Evolutionary conservation across 1,284 basidiomycete species (phyloP).

Genomic region (Ustilago nuda): DNA sequence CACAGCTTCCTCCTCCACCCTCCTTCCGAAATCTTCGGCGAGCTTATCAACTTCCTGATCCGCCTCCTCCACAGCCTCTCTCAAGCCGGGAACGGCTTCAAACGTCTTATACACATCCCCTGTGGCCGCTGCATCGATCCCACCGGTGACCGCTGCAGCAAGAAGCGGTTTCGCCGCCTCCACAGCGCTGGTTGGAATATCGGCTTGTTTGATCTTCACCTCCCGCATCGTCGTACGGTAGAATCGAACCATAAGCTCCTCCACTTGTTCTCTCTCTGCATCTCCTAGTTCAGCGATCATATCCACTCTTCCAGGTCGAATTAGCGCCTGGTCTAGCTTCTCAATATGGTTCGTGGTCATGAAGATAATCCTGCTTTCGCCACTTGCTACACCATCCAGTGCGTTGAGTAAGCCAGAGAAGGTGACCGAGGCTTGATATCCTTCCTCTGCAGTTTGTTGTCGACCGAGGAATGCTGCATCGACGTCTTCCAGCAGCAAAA

Average conservation of each 20-base stretch:
- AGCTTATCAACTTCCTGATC: conserved; percentile 35
- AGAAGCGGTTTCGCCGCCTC: conserved; percentile 32
- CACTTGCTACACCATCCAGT: conserved; percentile 95
- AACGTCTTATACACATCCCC: conserved; percentile 26
- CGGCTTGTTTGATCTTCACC: conserved; percentile 25
- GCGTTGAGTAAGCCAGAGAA: conserved; percentile 98
- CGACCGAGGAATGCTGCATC: conserved; percentile 88
- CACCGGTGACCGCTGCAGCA: conserved; percentile 15
- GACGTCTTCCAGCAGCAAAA: conserved; percentile 94
- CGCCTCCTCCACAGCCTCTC: conserved; percentile 24
- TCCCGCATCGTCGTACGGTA: conserved; percentile 72
- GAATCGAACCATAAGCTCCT: conserved; percentile 84
- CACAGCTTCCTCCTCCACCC: conserved; percentile 41
- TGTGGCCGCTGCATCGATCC: conserved; percentile 5
- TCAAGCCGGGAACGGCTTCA: conserved; percentile 25
- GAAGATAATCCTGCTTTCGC: conserved; percentile 91
- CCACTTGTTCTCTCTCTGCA: conserved; percentile 84
- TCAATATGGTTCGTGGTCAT: conserved; percentile 97
- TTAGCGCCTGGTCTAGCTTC: conserved; percentile 82
- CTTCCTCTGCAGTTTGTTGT: conserved; percentile 55
- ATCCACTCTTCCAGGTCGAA: conserved; percentile 94
- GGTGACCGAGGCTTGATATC: conserved; percentile 77
- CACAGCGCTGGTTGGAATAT: conserved; percentile 13
- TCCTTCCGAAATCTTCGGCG: conserved; percentile 35
- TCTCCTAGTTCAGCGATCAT: conserved; percentile 86